Conservation (phyloP, 345 rosid genomes). For the Geranium brycei region DNA sequence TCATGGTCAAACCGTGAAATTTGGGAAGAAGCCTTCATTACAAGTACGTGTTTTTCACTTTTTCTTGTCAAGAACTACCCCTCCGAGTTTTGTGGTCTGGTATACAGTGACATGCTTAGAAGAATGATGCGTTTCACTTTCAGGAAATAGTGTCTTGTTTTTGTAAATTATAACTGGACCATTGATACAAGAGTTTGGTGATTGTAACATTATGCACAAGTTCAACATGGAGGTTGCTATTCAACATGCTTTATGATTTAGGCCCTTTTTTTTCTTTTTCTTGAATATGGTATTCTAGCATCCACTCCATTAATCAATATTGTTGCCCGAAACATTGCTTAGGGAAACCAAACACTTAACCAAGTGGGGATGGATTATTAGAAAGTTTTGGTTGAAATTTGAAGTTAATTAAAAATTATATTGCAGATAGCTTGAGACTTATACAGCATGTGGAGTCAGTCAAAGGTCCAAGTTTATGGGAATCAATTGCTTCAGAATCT, state of each 20-base stretch:
- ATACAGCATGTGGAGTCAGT: slow-evolving; percentile 57
- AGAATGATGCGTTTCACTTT: too few relatives aligned
- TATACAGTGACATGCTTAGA: background rate
- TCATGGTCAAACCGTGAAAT: slow-evolving; percentile 43
- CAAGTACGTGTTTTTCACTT: slow-evolving; percentile 29
- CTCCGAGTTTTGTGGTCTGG: background rate
- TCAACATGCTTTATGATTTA: too few relatives aligned
- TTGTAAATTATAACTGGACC: too few relatives aligned
- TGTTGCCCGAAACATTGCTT: background rate
- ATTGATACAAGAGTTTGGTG: too few relatives aligned
- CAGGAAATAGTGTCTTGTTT: too few relatives aligned
- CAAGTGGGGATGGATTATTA: background rate
- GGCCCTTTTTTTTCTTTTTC: too few relatives aligned
- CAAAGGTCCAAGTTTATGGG: slow-evolving; percentile 39
- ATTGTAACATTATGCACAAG: too few relatives aligned
- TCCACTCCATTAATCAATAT: too few relatives aligned
- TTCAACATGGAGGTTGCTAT: too few relatives aligned
- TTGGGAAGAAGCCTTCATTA: slow-evolving; percentile 72
- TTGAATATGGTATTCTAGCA: too few relatives aligned
- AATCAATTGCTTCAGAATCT: slow-evolving; percentile 22
- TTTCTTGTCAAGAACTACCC: background rate
- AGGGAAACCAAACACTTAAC: background rate
- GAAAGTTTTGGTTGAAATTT: too few relatives aligned
- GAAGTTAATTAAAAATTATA: too few relatives aligned
- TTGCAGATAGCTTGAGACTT: slow-evolving; percentile 58